A percentile compares a stretch with the other conserved stretches of the same genome.
Evolutionary conservation across 768 basidiomycete species (phyloP).

Genomic region (Austroboletus festivus): DNA sequence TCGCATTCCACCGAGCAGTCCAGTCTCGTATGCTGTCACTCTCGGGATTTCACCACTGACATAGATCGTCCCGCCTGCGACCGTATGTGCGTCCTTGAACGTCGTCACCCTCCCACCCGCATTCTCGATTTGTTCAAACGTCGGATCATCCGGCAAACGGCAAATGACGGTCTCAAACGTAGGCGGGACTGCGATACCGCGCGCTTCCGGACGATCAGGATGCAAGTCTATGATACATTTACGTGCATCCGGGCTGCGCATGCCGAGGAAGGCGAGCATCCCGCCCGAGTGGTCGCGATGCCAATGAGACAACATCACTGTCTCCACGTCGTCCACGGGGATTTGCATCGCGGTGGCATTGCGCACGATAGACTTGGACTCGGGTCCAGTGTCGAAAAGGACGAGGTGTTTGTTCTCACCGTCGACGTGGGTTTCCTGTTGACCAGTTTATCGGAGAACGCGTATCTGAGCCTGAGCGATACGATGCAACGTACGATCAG

Average conservation of each 20-base stretch:
- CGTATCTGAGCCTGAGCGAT: neutral
- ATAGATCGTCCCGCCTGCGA: slow-evolving; percentile 62
- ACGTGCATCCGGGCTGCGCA: slow-evolving; percentile 32
- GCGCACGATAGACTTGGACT: slow-evolving; percentile 68
- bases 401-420: slow-evolving; percentile 48
- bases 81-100: slow-evolving; percentile 57
- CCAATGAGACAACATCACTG: slow-evolving; percentile 77
- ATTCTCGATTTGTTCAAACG: slow-evolving; percentile 58
- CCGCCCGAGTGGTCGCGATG: slow-evolving; percentile 76
- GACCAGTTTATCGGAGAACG: neutral
- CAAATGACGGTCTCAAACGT: slow-evolving; percentile 53
- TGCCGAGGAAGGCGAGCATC: slow-evolving; percentile 58
- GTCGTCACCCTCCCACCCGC: slow-evolving; percentile 56
- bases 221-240: slow-evolving; percentile 68
- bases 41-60: slow-evolving; percentile 82
- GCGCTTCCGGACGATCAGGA: slow-evolving; percentile 67
- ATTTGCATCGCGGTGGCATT: slow-evolving; percentile 62
- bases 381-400: slow-evolving; percentile 84
- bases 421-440: slow-evolving; percentile 55
- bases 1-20: slow-evolving; percentile 63
- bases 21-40: slow-evolving; percentile 63
- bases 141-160: slow-evolving; percentile 66
- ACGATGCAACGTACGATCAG: slow-evolving; percentile 58
- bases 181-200: slow-evolving; percentile 72
- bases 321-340: slow-evolving; percentile 51